A percentile compares a stretch with the other conserved stretches of the same genome.
Evolutionary conservation across 768 basidiomycete genomes (phyloP).

Genomic region (Sutorius australiensis): DNA sequence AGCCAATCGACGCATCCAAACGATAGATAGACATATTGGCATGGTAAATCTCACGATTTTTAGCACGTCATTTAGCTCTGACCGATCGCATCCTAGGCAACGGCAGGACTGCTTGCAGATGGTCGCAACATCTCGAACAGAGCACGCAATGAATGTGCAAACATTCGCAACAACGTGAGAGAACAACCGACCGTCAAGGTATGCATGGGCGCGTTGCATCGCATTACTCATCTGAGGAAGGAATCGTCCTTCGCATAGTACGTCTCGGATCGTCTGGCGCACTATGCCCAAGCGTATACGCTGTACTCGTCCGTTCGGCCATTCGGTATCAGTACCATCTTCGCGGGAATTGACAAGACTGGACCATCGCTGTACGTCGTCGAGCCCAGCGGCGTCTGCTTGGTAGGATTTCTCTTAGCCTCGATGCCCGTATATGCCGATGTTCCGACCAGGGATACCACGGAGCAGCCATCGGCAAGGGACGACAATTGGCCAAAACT

Average conservation of each 20-base stretch:
- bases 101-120: conserved; percentile 91
- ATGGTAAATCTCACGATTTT: conserved; percentile 49
- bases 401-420: conserved; percentile 46
- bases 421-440: neutral
- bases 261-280: conserved; percentile 73
- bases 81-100: conserved; percentile 54
- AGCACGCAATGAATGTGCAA: conserved; percentile 79
- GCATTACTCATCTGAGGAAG: neutral
- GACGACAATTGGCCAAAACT: conserved; percentile 96
- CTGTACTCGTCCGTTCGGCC: conserved; percentile 97
- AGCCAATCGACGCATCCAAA: conserved; percentile 90
- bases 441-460: conserved; percentile 71
- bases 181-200: conserved; percentile 80
- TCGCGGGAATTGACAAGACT: conserved; percentile 84
- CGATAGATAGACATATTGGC: conserved; percentile 90
- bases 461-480: conserved; percentile 96
- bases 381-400: conserved; percentile 92
- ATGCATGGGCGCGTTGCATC: conserved; percentile 9
- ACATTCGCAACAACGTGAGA: conserved; percentile 69
- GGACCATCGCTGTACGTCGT: conserved; percentile 86
- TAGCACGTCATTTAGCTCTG: neutral
- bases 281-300: conserved; percentile 94
- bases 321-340: conserved; percentile 91
- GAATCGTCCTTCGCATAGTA: conserved; percentile 31
- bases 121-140: conserved; percentile 83